Evolutionary conservation across 441 rosid genomes (phyloP), one percentile per base, ranked within the genome.

Genomic region (Francoa sonchifolia): DNA sequence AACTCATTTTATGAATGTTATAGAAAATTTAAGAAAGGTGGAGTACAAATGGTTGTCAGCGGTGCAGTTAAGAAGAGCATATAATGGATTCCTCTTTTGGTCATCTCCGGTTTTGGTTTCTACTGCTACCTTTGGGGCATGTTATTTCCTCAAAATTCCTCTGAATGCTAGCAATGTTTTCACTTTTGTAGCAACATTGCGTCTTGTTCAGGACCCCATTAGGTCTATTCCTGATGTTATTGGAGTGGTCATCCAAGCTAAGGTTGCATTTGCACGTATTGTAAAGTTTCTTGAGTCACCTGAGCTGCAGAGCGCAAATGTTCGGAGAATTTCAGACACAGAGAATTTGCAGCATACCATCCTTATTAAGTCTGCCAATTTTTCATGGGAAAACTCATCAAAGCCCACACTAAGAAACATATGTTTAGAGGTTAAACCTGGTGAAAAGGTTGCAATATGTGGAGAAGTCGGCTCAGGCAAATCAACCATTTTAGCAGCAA

Each of bases 401-500:
- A 75, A 71, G 59, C 71, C 82, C 2, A 80, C 83, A 23, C 61
- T 92, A 18, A 71, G 80, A 54, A 72, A 70, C 57, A 65, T 83
- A 50, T 61, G 36, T 55, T 59, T 89, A 50, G 74, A 67, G 57
- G 69, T 74, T 55, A 67, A 62, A 51, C 60, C 65, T 34, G 80
- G 86, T 27, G 77, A 76, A 54, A 89, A 82, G 72, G 72, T 89
- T 5, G 98, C 93, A 20, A 69, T 89, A 36, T 85, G 98, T 45
- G 98, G 98, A 43, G 96, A 89, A 71, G 98, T 89, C 55, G 98
- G 96, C 50, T 89, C 96, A 0, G 98, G 98, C 2, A 89, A 89
- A 62, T 89, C 98, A 7, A 85, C 96, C 33, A 74, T 89, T 50
- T 44, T 89, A 43, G 79, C 96, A 21, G 80, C 98, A 8, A 77